These are phyloP conservation scores for Rubroboletus pulcherrimus DNA, from an alignment of 768 basidiomycete genomes.

Conservation along the genomic window DNA sequence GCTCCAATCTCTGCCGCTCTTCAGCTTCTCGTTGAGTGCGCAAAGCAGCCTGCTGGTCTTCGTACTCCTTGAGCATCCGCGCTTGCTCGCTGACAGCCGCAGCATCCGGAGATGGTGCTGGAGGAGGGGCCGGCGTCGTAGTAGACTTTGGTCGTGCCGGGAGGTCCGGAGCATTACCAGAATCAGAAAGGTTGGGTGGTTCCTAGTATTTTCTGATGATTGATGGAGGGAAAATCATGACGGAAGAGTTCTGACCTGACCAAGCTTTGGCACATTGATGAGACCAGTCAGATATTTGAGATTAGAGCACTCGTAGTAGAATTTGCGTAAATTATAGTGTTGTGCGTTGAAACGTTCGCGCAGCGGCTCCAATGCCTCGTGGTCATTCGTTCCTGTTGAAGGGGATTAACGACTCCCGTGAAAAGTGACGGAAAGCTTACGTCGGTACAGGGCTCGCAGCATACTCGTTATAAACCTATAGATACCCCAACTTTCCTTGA, in stretches of 20 bases:
- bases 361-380: constrained; percentile 86
- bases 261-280: constrained; percentile 97
- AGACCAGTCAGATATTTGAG: constrained; percentile 96
- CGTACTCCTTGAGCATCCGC: constrained; percentile 92
- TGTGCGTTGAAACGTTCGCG: constrained; percentile 85
- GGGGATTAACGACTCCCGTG: constrained; percentile 1
- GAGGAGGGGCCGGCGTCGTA: constrained; percentile 58
- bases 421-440: constrained; percentile 43
- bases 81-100: constrained; percentile 85
- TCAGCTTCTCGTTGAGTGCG: constrained; percentile 77
- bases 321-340: constrained; percentile 90
- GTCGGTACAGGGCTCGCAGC: constrained; percentile 93
- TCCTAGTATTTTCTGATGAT: constrained; percentile 49
- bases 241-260: constrained; percentile 50
- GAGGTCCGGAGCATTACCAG: constrained; percentile 78
- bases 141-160: constrained; percentile 73
- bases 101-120: constrained; percentile 66
- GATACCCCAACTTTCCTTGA: constrained; percentile 99
- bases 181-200: constrained; percentile 90
- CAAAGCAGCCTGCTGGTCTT: constrained; percentile 90
- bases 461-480: constrained; percentile 99
- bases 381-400: constrained; percentile 75
- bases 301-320: constrained; percentile 99
- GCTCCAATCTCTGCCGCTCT: constrained; percentile 73
- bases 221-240: background rate